Evolutionary conservation across 2,329 filamentous ascomycete genomes (phyloP), one percentile per base, ranked within the genome.

Genomic region (Cyphellophora attinorum): DNA sequence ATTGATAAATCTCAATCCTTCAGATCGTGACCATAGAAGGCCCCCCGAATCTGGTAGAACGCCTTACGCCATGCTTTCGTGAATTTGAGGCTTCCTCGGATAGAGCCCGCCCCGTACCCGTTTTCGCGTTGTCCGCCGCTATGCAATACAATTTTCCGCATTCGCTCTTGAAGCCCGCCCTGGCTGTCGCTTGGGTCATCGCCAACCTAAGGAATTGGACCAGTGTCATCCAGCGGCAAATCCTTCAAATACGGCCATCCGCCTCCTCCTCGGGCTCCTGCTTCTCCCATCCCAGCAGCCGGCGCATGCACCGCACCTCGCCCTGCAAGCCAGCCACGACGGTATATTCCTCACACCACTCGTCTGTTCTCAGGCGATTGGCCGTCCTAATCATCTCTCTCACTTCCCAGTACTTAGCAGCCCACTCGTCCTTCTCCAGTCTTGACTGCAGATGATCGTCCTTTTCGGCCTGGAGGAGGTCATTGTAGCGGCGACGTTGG

Each of bases 381-480:
- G 65, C 64, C 10, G 57, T 64, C 5, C 65, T 58, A 27, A 69
- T 61, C 61, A 68, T 66, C 45, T 66, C 62, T 6, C 62, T 58
- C 34, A 62, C 60, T 38, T 59, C 60, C 52, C 67, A 55, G 11
- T 63, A 60, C 47, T 66, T 59, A 5, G 59, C 53, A 38, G 67
- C 62, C 64, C 63, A 68, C 40, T 67, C 56, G 40, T 68, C 64
- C 5, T 62, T 59, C 37, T 68, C 64, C 6, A 68, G 49, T n/a
- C 65, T 61, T 40, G 62, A 63, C 29, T 62, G 52, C 14, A 68
- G 48, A 38, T 68, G 65, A 4, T 63, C 58, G 40, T 68, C 65
- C 27, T 65, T 65, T 44, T 69, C 65, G 6, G 60, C 60, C 40
- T 68, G 65, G 11, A 69, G 55, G 4, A 69, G 57, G 29, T 64